Base-by-base conservation (phyloP, 2,329 filamentous ascomycete genomes). In the Chaetomium olivaceum region DNA sequence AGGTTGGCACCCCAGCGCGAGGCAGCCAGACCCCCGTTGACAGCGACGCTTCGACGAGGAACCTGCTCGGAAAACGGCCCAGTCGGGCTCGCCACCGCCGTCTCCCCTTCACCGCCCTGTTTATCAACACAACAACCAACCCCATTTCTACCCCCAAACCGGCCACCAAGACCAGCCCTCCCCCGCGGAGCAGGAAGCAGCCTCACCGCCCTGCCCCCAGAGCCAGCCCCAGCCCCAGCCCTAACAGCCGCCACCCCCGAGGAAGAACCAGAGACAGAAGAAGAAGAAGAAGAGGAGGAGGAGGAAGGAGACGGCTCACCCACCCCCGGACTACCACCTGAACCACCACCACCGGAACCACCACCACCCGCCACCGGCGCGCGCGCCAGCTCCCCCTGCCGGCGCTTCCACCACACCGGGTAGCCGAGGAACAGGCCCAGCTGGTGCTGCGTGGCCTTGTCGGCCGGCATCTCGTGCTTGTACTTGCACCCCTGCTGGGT, bases 401-500 rank as follows among this genome's bases (percentile, higher is more conserved):
- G 77, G 73, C 83, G 84, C 75, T 81, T 85, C 81, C 82, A 89
- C 86, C 86, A 89, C 19, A 76, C 74, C 0, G 86, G 87, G n/a
- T 85, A 77, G 0, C 87, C 87, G 67, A 88, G 83, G 69, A 87
- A 87, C 1, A 96, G 84, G 0, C 93, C 93, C 2, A 96, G 82
- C 7, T 83, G 81, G 52, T 85, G 79, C 71, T 96, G 86, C 0
- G 87, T 91, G 0, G 81, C 79, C 59, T 82, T 81, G 69, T 93
- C 87, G 29, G 80, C 77, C 0, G 93, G 93, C 90, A 97, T 96
- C 75, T 95, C 91, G 76, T 97, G 93, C 79, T 93, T 94, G 81
- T 88, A 97, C 70, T 89, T 87, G 80, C 93, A 97, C 0, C 93
- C 93, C 73, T 93, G 89, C 75, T 96, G 91, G 3, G 85, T 88